Base-by-base conservation (phyloP, 2,329 filamentous ascomycete genomes). In the Rosellinia necatrix region DNA sequence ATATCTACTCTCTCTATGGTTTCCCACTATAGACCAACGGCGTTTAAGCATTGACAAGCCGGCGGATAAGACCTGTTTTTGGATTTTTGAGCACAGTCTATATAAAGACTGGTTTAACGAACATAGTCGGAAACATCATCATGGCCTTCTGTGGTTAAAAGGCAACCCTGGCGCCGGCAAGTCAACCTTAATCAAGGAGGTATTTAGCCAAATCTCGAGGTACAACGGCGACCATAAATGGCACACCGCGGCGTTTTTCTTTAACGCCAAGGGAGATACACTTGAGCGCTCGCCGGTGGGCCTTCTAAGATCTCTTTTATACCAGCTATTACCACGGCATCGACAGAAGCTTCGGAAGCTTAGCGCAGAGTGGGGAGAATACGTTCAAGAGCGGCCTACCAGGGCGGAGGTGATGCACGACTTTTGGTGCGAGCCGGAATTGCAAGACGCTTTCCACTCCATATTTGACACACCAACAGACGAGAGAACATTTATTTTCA, bases 121-220 rank as follows among this genome's bases (percentile, higher is more conserved):
- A 17, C 43, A 21, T 3, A 15, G 37, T 17, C 29, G 30, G 12
- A 19, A 25, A 29, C n/a, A 34, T 10, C 10, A 34, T 35, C 6
- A 13, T 8, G 30, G 43, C 17, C 30, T 47, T 29, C 30, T 48
- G 25, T 40, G 32, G 24, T 24, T 49, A 13, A 38, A 40, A 30
- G 46, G 46, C 15, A 49, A 49, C 5, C 46, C 46, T 3, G 46
- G 46, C 15, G 7, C 46, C n/a, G 46, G 46, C 15, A 49, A 49
- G 15, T 49, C 46, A 8, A 35, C 21, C 22, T 22, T 40, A 22
- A 38, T 49, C n/a, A 49, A 49, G n/a, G 44, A 37, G 32, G 44
- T 34, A 12, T 48, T 37, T 29, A 21, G 32, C 8, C 44, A 13
- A 48, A 34, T 19, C 21, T 48, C 13, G 32, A 17, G 4, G 21